Evolutionary conservation across 176 grass and related monocot genomes (phyloP).

Genomic region (Poa annua): DNA sequence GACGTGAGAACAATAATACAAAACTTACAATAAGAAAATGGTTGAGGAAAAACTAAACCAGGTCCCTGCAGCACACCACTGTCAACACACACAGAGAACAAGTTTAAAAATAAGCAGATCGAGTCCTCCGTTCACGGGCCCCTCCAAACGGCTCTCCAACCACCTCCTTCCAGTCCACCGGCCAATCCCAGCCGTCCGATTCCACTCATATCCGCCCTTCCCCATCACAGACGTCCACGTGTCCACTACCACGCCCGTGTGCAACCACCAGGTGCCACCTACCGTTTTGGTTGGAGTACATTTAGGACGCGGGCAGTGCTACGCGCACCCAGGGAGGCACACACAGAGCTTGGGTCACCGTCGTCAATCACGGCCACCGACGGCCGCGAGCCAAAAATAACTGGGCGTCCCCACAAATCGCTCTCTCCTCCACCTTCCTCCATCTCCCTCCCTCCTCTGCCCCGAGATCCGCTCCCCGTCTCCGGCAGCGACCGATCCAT

Average conservation of each 20-base stretch:
- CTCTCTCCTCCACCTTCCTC: background rate
- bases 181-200: background rate
- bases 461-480: conserved; percentile 53
- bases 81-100: background rate
- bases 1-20: background rate
- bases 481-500: conserved; percentile 23
- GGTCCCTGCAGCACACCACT: background rate
- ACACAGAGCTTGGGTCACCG: background rate
- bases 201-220: background rate
- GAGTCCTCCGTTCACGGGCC: background rate
- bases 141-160: conserved; percentile 10
- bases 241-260: background rate
- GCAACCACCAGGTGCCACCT: background rate
- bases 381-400: conserved; percentile 54
- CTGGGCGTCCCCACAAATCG: conserved; percentile 55
- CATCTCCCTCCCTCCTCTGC: background rate
- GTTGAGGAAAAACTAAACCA: background rate
- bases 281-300: background rate
- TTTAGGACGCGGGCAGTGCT: conserved; percentile 16
- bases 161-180: background rate
- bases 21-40: background rate
- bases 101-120: background rate
- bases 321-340: conserved; percentile 10
- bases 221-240: background rate
- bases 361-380: conserved; percentile 32